Percentiles rank a stretch among this genome's conserved stretches.
These are phyloP conservation scores for Penicillium sp. DNA, from an alignment of 2,329 filamentous ascomycete genomes.

Conservation along the genomic window DNA sequence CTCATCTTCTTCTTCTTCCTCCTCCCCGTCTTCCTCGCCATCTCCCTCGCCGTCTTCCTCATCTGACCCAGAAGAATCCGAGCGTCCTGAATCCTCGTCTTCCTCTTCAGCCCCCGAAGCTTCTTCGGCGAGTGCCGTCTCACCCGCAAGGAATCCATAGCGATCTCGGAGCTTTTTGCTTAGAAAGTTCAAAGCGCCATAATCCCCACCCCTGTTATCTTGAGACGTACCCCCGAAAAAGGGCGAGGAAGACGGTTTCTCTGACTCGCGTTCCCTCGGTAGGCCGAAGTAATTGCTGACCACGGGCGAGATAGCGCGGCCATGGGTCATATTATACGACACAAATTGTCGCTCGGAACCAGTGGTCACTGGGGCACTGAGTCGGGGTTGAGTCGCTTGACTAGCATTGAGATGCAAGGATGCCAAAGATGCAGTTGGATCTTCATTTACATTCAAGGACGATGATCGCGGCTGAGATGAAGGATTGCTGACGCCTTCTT, in stretches of 20 bases:
- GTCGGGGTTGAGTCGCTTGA: constrained; percentile 23
- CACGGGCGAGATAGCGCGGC: constrained; percentile 40
- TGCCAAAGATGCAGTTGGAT: constrained; percentile 20
- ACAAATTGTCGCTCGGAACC: constrained; percentile 25
- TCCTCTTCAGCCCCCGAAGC: constrained; percentile 19
- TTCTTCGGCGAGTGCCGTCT: constrained; percentile 24
- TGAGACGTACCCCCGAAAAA: constrained; percentile 24
- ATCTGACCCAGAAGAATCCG: constrained; percentile 32
- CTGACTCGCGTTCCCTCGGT: constrained; percentile 31
- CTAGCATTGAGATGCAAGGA: constrained; percentile 30
- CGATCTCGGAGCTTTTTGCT: constrained; percentile 44
- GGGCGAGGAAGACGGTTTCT: constrained; percentile 28
- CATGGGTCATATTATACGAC: constrained; percentile 37
- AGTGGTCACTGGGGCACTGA: constrained; percentile 18
- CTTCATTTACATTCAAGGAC: constrained; percentile 26
- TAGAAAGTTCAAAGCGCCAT: constrained; percentile 54
- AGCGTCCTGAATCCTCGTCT: constrained; percentile 16
- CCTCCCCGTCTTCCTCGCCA: constrained; percentile 43
- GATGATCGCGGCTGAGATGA: constrained; percentile 25
- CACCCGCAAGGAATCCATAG: constrained; percentile 34
- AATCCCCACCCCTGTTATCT: constrained; percentile 39
- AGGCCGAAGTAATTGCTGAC: constrained; percentile 46
- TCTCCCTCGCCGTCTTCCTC: constrained; percentile 42
- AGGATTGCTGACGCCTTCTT: constrained; percentile 19
- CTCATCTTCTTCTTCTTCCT: constrained; percentile 43